Base-by-base conservation (phyloP, 1,284 basidiomycete genomes). In the Mycena citricolor region DNA sequence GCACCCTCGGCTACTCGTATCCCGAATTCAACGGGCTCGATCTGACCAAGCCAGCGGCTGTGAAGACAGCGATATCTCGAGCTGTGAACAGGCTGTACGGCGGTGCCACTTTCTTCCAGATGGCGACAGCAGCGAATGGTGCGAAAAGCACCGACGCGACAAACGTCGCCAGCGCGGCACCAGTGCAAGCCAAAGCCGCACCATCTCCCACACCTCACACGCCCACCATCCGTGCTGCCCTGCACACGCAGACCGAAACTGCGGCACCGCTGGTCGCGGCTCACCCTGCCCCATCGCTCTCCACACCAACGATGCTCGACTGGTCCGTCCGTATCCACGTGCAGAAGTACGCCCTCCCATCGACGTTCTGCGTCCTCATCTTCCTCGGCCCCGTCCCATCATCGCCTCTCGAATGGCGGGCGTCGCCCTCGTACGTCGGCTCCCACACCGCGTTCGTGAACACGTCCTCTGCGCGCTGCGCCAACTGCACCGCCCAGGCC, bases 1-100 rank as follows among this genome's bases (percentile, higher is more conserved):
- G 38, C 3, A 49, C 42, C 7, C 54, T 73, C 11, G 60, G 64
- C 16, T 74, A 74, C 50, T 65, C 66, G 1, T 73, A 73, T 48
- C 70, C 71, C 10, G 71, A 73, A 31, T 73, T 72, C 57, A 64
- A 68, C 33, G 61, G 56, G 13, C 57, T 71, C 29, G 57, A 66
- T 38, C 47, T 63, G 34, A 49, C 47, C 22, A 59, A 67, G 44
- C 22, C 50, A 4, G 23, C 39, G 2, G 61, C 60, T 1, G 62
- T 70, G 20, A 51, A 53, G 29, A 46, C 36, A 1, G 62, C 61
- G 7, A 70, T 73, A 22, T 56, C 56, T 8, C 38, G 49, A 14
- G 55, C 47, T 4, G 61, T 73, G 17, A 63, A 65, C 40, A 43
- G 50, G 12, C 60, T 66, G 16, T 67, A 66, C 36, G 62, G 36